Evolutionary conservation across 1,139 yeast genomes (phyloP).

Genomic region (Tardiomyces depauwii): DNA sequence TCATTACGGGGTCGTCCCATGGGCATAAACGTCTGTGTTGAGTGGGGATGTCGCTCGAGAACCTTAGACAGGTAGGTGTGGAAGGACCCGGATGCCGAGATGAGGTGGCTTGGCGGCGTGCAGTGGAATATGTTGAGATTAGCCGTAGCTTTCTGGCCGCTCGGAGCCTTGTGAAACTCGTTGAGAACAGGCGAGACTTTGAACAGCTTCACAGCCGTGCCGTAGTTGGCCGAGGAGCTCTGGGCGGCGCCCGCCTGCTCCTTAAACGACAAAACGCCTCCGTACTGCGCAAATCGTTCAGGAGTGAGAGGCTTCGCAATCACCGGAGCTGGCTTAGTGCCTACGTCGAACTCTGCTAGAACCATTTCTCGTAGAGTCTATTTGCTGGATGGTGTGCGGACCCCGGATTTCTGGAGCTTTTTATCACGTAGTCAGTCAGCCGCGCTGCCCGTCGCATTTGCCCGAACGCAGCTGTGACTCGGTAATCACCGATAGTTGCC

Average conservation of each 20-base stretch:
- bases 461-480: not conserved
- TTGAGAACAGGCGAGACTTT: slow-evolving; percentile 61
- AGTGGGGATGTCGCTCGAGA: slow-evolving; percentile 78
- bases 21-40: slow-evolving; percentile 88
- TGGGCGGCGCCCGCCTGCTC: slow-evolving; percentile 35
- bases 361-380: slow-evolving; percentile 9
- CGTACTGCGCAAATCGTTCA: slow-evolving; percentile 37
- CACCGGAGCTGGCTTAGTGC: slow-evolving; percentile 16
- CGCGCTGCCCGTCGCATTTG: not conserved
- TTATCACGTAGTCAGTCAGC: not conserved
- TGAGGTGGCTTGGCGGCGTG: slow-evolving; percentile 56
- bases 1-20: slow-evolving; percentile 52
- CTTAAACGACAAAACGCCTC: slow-evolving; percentile 44
- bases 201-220: slow-evolving; percentile 76
- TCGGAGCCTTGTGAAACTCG: slow-evolving; percentile 36
- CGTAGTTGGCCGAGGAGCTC: slow-evolving; percentile 67
- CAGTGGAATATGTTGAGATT: slow-evolving; percentile 82
- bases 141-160: slow-evolving; percentile 40
- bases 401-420: too few relatives aligned
- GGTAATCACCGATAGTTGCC: not conserved
- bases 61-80: slow-evolving; percentile 47
- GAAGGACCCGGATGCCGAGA: slow-evolving; percentile 21
- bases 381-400: too few relatives aligned
- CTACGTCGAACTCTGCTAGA: slow-evolving; percentile 15
- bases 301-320: slow-evolving; percentile 34